Evolutionary conservation across 306 rosid species (phyloP), one percentile per base, ranked within the genome.

Genomic region (Vigna hirtella): DNA sequence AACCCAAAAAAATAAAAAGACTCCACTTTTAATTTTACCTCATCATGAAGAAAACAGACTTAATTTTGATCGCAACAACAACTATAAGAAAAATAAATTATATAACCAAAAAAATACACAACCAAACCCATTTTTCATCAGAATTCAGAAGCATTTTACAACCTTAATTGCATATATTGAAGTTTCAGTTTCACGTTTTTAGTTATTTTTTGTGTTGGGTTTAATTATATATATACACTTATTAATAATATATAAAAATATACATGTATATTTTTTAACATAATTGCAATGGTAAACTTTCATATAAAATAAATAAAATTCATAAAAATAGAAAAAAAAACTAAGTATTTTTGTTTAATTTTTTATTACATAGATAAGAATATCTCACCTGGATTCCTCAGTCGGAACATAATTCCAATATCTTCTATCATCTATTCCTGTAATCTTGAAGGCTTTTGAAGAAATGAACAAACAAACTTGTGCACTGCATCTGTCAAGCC

Each of bases 341-440:
- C 1, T 45, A 43, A 43, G 2, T 43, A 43, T 43, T 10, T 43
- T 10, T 26, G 11, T 43, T 43, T 43, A 10, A 43, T 11, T 10
- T 30, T 2, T 43, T 1, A 45, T 45, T 10, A 42, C 0, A 42
- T 8, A 17, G 14, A 62, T 9, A 8, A 11, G 14, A 36, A 57
- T 49, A 73, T 53, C 7, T 86, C 66, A 92, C 98, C 98, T 92
- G 63, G 98, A 90, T 90, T 94, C 97, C 15, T 90, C 89, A 3
- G 93, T 86, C 6, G 94, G 84, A 61, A 94, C 77, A 73, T 82
- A 76, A 65, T 68, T 94, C 98, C 98, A 90, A 80, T 92, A 94
- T 88, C 98, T 89, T 83, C 98, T 86, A 72, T 94, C 98, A 26
- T 89, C 93, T 34, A 94, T 92, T 80, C 97, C 97, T 0, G 97